Evolutionary conservation across 1,284 basidiomycete genomes (phyloP).

Genomic region (Taiwanofungus camphoratus): DNA sequence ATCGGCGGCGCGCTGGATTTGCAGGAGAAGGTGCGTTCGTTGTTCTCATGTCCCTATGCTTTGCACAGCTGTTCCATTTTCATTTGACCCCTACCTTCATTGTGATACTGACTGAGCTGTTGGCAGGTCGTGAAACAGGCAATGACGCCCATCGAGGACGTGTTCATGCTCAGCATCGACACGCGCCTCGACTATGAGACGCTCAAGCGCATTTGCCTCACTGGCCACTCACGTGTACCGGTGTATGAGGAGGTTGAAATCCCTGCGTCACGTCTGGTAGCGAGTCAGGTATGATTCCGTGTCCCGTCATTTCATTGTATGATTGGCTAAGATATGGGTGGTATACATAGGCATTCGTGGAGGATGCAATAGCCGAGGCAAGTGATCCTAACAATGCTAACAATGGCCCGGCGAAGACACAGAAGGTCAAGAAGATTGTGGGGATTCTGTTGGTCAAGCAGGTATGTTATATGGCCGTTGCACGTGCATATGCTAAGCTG

Average conservation of each 20-base stretch:
- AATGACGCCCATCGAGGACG: constrained; percentile 79
- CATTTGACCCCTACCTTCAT: no score
- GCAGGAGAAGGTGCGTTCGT: constrained; percentile 54
- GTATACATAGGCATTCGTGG: constrained; percentile 1
- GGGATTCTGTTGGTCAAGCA: constrained; percentile 82
- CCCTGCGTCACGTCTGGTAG: constrained; percentile 33
- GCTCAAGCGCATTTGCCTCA: constrained; percentile 67
- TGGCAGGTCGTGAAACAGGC: constrained; percentile 37
- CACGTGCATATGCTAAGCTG: background rate
- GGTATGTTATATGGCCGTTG: constrained; percentile 11
- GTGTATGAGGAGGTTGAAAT: constrained; percentile 72
- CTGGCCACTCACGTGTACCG: constrained; percentile 75
- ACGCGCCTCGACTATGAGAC: constrained; percentile 77
- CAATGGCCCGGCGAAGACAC: constrained; percentile 18
- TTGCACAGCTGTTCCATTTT: constrained; percentile 27
- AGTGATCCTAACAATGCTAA: constrained; percentile 19
- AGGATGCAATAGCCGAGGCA: constrained; percentile 7
- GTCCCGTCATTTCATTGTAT: no score
- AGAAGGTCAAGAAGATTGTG: constrained; percentile 70
- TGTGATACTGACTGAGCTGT: no score
- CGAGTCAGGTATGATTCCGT: background rate
- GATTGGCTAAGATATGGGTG: no score
- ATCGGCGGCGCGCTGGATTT: constrained; percentile 72
- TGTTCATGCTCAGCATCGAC: constrained; percentile 81
- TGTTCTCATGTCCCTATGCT: constrained; percentile 13